phyloP scores from a whole-genome alignment of 352 stramenopile genomes.

The Globisporangium takayamanum region DNA sequence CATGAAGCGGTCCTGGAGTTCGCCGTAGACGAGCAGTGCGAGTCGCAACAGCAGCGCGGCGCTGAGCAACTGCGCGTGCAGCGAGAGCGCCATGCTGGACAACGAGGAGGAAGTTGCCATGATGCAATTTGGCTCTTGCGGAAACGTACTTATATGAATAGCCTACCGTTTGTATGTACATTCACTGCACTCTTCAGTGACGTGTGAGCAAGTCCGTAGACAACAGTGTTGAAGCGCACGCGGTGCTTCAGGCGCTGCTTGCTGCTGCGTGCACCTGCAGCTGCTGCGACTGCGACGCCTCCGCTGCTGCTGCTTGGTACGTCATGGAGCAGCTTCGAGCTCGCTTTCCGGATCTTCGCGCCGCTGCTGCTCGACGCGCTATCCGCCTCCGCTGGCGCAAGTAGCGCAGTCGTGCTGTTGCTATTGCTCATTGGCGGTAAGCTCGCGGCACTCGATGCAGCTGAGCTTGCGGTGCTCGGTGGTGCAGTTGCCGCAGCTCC shows the following conservation, averaged over 20 bases:
- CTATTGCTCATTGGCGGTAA: constrained; percentile 8
- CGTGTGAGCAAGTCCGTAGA: constrained; percentile 63
- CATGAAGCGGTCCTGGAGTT: constrained; percentile 71
- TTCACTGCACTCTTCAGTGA: constrained; percentile 32
- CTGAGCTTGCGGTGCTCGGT: constrained; percentile 5
- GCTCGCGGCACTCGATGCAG: constrained; percentile 1
- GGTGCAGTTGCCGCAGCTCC: constrained; percentile 6
- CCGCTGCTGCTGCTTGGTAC: neutral
- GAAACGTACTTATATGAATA: neutral
- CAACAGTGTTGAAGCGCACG: constrained; percentile 57
- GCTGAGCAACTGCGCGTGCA: constrained; percentile 31
- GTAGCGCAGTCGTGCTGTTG: constrained; percentile 2
- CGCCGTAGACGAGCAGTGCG: constrained; percentile 61
- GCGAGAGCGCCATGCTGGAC: constrained; percentile 13
- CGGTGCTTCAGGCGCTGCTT: constrained; percentile 61
- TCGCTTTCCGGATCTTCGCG: constrained; percentile 5
- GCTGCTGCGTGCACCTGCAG: neutral
- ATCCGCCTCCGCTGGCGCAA: neutral
- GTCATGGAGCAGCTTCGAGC: neutral
- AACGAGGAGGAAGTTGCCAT: no score
- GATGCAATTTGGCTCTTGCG: neutral
- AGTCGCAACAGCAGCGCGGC: constrained; percentile 53
- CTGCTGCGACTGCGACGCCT: neutral
- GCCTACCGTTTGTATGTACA: neutral
- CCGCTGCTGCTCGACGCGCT: neutral